Evolutionary conservation across 1,284 basidiomycete genomes (phyloP).

Genomic region (Leccinum pachyderme): DNA sequence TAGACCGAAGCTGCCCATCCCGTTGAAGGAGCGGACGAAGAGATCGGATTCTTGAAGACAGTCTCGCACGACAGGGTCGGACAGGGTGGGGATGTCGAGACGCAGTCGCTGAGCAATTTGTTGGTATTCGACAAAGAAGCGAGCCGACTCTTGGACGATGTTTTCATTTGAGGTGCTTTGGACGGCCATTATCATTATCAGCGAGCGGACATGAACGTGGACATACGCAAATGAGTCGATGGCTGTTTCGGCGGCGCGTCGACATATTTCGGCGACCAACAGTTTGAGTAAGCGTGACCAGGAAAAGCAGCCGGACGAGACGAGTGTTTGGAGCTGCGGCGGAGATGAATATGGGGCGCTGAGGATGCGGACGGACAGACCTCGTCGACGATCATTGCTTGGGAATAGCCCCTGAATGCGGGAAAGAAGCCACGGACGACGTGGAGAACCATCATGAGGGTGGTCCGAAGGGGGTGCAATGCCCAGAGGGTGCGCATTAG

Average conservation of each 20-base stretch:
- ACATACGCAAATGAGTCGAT: conserved; percentile 75
- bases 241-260: conserved; percentile 60
- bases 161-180: conserved; percentile 65
- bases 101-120: conserved; percentile 75
- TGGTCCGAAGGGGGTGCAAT: conserved; percentile 63
- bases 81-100: conserved; percentile 73
- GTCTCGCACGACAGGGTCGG: conserved; percentile 67
- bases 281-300: conserved; percentile 59
- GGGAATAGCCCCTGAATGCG: conserved; percentile 78
- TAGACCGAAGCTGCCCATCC: conserved; percentile 63
- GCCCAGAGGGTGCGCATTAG: conserved; percentile 60
- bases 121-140: conserved; percentile 69
- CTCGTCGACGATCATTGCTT: conserved; percentile 80
- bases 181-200: conserved; percentile 8
- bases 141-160: conserved; percentile 65
- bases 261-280: conserved; percentile 56
- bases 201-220: conserved; percentile 14
- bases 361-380: conserved; percentile 37
- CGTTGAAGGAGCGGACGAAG: conserved; percentile 72
- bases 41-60: conserved; percentile 81
- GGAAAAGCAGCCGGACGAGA: conserved; percentile 62
- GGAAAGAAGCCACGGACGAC: conserved; percentile 70
- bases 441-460: conserved; percentile 64
- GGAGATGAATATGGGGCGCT: not conserved
- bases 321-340: conserved; percentile 59